phyloP scores from a whole-genome alignment of 495 filamentous ascomycete species.

The Xylaria intraflava region DNA sequence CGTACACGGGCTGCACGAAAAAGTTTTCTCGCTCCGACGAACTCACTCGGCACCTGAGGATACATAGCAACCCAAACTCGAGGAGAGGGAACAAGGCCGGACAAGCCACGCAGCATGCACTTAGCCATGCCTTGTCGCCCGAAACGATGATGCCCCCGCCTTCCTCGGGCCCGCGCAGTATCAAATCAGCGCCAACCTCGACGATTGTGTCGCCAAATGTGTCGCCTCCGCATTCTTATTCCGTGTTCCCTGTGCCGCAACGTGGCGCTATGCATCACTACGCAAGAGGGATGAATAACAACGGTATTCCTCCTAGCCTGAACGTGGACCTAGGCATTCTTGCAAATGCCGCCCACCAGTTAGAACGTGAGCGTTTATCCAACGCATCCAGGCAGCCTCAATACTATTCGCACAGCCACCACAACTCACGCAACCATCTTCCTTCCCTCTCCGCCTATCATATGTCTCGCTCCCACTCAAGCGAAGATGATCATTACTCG shows the following conservation, averaged over 20 bases:
- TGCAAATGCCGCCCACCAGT: constrained; percentile 79
- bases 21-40: constrained; percentile 96
- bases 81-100: constrained; percentile 81
- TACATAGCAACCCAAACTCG: constrained; percentile 98
- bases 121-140: constrained; percentile 38
- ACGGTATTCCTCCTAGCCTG: constrained; percentile 24
- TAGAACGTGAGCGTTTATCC: constrained; percentile 66
- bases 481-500: constrained; percentile 67
- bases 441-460: constrained; percentile 80
- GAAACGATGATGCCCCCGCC: constrained; percentile 68
- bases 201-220: constrained; percentile 89
- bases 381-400: constrained; percentile 41
- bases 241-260: constrained; percentile 62
- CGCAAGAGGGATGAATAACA: constrained; percentile 44
- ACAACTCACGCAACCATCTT: constrained; percentile 51
- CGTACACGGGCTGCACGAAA: constrained; percentile 92
- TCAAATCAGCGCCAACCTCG: constrained; percentile 82
- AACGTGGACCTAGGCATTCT: constrained; percentile 78
- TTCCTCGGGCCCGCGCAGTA: constrained; percentile 55
- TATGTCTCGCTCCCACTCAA: constrained; percentile 88
- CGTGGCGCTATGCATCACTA: constrained; percentile 58
- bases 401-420: constrained; percentile 51
- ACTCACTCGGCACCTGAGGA: constrained; percentile 91
- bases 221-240: constrained; percentile 87
- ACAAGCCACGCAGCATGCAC: constrained; percentile 35